Percentiles rank a stretch among this genome's conserved stretches.
These are phyloP conservation scores for Tolypocladium inflatum DNA, from an alignment of 2,329 filamentous ascomycete genomes.

Conservation along the genomic window DNA sequence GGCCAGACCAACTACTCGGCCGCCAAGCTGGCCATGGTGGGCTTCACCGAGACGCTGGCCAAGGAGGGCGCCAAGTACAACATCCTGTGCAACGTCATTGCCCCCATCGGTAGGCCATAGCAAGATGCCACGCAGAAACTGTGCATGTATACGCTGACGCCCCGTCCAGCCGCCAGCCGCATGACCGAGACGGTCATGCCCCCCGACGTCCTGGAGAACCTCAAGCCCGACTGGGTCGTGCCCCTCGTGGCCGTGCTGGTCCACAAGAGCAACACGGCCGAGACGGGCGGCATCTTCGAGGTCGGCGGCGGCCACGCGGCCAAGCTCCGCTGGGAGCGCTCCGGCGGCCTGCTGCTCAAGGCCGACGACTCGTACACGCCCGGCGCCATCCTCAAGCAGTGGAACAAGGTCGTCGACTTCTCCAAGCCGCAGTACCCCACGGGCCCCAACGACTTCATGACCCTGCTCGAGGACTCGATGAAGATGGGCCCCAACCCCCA, in stretches of 20 bases:
- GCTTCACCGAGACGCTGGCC: conserved; percentile 94
- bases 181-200: conserved; percentile 97
- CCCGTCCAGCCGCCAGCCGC: conserved; percentile 63
- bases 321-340: conserved; percentile 92
- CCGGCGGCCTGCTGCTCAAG: conserved; percentile 80
- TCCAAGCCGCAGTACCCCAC: conserved; percentile 69
- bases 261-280: conserved; percentile 72
- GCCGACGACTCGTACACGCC: conserved; percentile 83
- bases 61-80: conserved; percentile 99
- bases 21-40: conserved; percentile 89
- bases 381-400: conserved; percentile 78
- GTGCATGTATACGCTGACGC: background rate
- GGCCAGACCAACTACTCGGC: conserved; percentile 96
- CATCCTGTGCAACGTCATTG: conserved; percentile 90
- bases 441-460: conserved; percentile 81
- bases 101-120: conserved; percentile 55
- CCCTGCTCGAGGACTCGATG: conserved; percentile 72
- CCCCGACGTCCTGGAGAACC: conserved; percentile 74
- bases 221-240: conserved; percentile 92
- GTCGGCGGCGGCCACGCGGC: conserved; percentile 85
- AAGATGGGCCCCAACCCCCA: conserved; percentile 64
- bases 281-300: conserved; percentile 88
- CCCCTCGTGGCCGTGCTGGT: conserved; percentile 83
- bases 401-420: conserved; percentile 82
- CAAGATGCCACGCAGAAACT: background rate